These are phyloP conservation scores for Phytophthora sp. DNA, from an alignment of 352 stramenopile genomes.

Conservation along the genomic window DNA sequence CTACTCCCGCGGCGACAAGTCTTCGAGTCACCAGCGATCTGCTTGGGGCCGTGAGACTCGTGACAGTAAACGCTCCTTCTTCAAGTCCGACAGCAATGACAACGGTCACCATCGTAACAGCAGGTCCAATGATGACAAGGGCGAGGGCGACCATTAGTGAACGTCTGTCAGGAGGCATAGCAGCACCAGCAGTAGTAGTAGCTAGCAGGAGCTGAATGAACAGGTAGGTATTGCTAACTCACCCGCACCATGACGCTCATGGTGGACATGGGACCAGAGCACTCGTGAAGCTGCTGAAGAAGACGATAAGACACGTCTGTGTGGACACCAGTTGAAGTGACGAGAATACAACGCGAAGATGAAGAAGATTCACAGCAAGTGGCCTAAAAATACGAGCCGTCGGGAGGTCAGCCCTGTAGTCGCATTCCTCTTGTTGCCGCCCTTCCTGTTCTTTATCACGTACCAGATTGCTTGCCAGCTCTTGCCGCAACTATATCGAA, in stretches of 20 bases:
- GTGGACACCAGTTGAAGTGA: slow-evolving; percentile 21
- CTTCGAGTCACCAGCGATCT: slow-evolving; percentile 46
- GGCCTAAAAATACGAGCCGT: slow-evolving; percentile 46
- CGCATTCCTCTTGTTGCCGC: slow-evolving; percentile 12
- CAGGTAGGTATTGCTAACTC: slow-evolving; percentile 18
- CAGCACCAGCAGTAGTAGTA: slow-evolving; percentile 11
- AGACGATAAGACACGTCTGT: slow-evolving; percentile 17
- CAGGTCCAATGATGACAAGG: slow-evolving; percentile 42
- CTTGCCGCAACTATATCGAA: too few species aligned
- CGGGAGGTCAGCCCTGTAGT: neutral
- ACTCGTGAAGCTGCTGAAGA: slow-evolving; percentile 7
- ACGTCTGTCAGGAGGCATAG: neutral
- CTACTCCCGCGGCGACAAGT: slow-evolving; percentile 59
- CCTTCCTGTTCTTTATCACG: neutral
- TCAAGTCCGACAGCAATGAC: slow-evolving; percentile 54
- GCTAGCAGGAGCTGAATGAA: slow-evolving; percentile 1
- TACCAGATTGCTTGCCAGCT: neutral
- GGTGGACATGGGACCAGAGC: slow-evolving; percentile 6
- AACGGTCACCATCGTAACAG: slow-evolving; percentile 39
- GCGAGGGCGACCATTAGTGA: slow-evolving; percentile 27
- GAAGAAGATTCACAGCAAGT: slow-evolving; percentile 39
- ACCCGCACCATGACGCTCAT: slow-evolving; percentile 1
- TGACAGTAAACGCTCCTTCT: slow-evolving; percentile 64
- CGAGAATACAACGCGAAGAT: slow-evolving; percentile 22
- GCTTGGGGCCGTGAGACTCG: slow-evolving; percentile 67